Evolutionary conservation across 495 filamentous ascomycete species (phyloP).

Genomic region (Aspergillus haitiensis): DNA sequence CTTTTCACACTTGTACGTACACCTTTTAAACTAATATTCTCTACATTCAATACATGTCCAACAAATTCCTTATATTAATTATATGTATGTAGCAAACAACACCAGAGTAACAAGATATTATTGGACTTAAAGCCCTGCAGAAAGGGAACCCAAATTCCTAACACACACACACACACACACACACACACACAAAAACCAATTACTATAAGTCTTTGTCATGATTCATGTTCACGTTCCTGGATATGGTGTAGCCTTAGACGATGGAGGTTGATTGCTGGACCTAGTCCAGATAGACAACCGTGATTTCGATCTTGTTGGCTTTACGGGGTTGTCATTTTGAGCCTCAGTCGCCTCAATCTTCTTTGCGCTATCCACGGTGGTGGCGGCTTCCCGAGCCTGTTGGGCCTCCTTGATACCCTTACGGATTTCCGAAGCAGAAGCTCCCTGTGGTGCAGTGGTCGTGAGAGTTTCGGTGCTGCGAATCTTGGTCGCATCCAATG

Average conservation of each 20-base stretch:
- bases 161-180: no score
- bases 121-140: no score
- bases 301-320: slow-evolving; percentile 38
- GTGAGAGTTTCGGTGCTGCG: slow-evolving; percentile 45
- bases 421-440: slow-evolving; percentile 43
- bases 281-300: slow-evolving; percentile 36
- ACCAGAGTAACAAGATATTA: no score
- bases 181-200: neutral
- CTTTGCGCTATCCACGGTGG: slow-evolving; percentile 12
- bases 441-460: slow-evolving; percentile 49
- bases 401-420: slow-evolving; percentile 44
- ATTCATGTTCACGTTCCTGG: slow-evolving; percentile 39
- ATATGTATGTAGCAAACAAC: no score
- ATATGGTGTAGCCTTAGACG: slow-evolving; percentile 38
- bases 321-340: slow-evolving; percentile 8
- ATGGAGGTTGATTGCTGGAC: slow-evolving; percentile 28
- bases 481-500: slow-evolving; percentile 30
- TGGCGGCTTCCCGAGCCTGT: slow-evolving; percentile 32
- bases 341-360: slow-evolving; percentile 11
- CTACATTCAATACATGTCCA: no score
- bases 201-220: neutral
- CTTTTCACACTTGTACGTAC: no score
- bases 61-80: no score
- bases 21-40: no score
- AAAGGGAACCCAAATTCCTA: neutral